phyloP scores from a whole-genome alignment of 106 monocot species.

The Dendrobium chrysotoxum region DNA sequence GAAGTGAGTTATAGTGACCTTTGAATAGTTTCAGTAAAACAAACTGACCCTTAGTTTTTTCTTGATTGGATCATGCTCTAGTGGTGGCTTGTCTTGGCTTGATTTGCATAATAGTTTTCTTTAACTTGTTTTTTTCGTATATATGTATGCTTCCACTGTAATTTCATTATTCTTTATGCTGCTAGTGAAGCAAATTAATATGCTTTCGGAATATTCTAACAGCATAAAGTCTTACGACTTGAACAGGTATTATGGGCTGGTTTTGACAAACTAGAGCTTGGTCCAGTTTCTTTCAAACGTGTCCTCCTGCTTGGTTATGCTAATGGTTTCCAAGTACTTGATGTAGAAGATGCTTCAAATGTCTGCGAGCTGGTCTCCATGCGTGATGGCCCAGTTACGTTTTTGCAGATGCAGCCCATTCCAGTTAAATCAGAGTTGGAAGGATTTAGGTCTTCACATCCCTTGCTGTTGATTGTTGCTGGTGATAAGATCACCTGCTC shows the following conservation, averaged over 20 bases:
- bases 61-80: too few species aligned
- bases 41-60: too few species aligned
- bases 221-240: neutral
- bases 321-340: slow-evolving; percentile 95
- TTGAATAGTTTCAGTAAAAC: too few species aligned
- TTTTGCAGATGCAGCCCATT: slow-evolving; percentile 82
- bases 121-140: too few species aligned
- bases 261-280: slow-evolving; percentile 78
- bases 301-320: slow-evolving; percentile 78
- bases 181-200: too few species aligned
- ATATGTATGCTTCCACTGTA: too few species aligned
- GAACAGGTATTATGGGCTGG: slow-evolving; percentile 87
- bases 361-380: slow-evolving; percentile 90
- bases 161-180: too few species aligned
- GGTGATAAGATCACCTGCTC: slow-evolving; percentile 84
- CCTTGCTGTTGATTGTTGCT: slow-evolving; percentile 79
- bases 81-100: too few species aligned
- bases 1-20: too few species aligned
- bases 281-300: slow-evolving; percentile 59
- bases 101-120: too few species aligned
- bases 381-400: slow-evolving; percentile 86
- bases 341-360: slow-evolving; percentile 89
- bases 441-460: slow-evolving; percentile 80
- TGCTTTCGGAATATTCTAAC: too few species aligned
- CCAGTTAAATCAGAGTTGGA: slow-evolving; percentile 47